Evolutionary conservation across 768 basidiomycete species (phyloP).

Genomic region (Termitomyces sp.): DNA sequence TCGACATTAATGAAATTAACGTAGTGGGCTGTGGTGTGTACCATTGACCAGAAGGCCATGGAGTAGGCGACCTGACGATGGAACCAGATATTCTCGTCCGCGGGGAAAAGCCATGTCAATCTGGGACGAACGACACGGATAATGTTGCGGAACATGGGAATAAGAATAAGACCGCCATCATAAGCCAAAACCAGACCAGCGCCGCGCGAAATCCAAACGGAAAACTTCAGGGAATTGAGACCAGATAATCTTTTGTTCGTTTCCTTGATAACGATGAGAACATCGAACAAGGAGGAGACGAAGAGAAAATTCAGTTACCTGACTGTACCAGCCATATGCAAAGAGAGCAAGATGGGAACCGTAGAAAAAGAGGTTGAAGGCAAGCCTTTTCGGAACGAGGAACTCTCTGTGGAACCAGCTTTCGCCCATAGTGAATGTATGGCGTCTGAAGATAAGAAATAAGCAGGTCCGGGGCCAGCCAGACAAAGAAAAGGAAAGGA

Average conservation of each 20-base stretch:
- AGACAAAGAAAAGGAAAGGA: slow-evolving; percentile 26
- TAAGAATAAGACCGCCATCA: slow-evolving; percentile 79
- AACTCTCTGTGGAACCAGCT: slow-evolving; percentile 75
- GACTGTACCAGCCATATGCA: slow-evolving; percentile 84
- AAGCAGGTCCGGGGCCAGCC: slow-evolving; percentile 53
- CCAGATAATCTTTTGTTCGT: slow-evolving; percentile 62
- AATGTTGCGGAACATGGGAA: slow-evolving; percentile 89
- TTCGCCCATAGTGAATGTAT: slow-evolving; percentile 49
- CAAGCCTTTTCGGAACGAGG: slow-evolving; percentile 55
- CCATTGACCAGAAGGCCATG: slow-evolving; percentile 89
- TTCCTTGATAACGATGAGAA: slow-evolving; percentile 33
- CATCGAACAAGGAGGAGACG: neutral
- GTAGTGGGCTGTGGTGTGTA: slow-evolving; percentile 92
- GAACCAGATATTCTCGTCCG: slow-evolving; percentile 96
- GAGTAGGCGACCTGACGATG: slow-evolving; percentile 94
- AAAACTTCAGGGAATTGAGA: slow-evolving; percentile 77
- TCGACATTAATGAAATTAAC: slow-evolving; percentile 94
- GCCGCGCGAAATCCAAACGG: slow-evolving; percentile 88
- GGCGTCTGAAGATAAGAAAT: slow-evolving; percentile 19
- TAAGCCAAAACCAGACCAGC: slow-evolving; percentile 89
- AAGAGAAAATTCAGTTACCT: slow-evolving; percentile 40
- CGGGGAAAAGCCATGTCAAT: slow-evolving; percentile 80
- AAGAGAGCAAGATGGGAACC: slow-evolving; percentile 73
- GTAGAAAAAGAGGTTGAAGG: slow-evolving; percentile 79
- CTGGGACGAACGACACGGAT: slow-evolving; percentile 81